These are phyloP conservation scores for Suillus bovinus DNA, from an alignment of 768 basidiomycete genomes.

Conservation along the genomic window DNA sequence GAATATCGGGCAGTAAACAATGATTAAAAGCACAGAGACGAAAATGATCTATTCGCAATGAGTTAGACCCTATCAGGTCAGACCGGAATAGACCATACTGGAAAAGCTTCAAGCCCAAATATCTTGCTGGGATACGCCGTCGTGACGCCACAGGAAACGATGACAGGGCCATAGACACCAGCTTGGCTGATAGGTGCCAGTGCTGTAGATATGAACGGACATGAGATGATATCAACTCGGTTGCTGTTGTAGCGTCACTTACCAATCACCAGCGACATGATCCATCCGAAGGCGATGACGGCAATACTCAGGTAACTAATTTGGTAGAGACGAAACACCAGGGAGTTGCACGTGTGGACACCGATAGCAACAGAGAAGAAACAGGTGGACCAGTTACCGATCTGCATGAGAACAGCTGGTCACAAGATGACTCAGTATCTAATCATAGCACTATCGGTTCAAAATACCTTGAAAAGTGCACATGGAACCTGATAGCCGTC, in stretches of 20 bases:
- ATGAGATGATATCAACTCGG: constrained; percentile 4
- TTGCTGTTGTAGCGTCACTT: constrained; percentile 20
- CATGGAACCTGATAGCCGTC: constrained; percentile 36
- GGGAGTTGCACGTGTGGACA: constrained; percentile 66
- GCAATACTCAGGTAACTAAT: constrained; percentile 46
- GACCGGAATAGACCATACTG: constrained; percentile 42
- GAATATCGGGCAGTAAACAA: constrained; percentile 63
- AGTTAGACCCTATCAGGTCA: constrained; percentile 5
- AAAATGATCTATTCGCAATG: constrained; percentile 50
- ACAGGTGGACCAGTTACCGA: constrained; percentile 59
- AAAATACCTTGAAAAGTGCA: constrained; percentile 63
- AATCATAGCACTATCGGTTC: neutral
- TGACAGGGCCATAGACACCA: constrained; percentile 52
- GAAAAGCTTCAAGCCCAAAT: constrained; percentile 60
- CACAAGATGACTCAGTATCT: constrained; percentile 5
- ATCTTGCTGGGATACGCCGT: constrained; percentile 39
- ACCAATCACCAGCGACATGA: constrained; percentile 50
- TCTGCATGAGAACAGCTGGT: constrained; percentile 57
- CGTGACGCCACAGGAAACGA: constrained; percentile 54
- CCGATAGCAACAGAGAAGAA: constrained; percentile 69
- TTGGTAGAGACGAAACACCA: constrained; percentile 58
- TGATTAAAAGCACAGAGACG: constrained; percentile 52
- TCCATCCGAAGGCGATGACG: constrained; percentile 56
- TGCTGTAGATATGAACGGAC: constrained; percentile 28
- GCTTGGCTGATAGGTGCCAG: constrained; percentile 36